Evolutionary conservation across 768 basidiomycete genomes (phyloP), one percentile per base, ranked within the genome.

Genomic region (Mycena vitilis): DNA sequence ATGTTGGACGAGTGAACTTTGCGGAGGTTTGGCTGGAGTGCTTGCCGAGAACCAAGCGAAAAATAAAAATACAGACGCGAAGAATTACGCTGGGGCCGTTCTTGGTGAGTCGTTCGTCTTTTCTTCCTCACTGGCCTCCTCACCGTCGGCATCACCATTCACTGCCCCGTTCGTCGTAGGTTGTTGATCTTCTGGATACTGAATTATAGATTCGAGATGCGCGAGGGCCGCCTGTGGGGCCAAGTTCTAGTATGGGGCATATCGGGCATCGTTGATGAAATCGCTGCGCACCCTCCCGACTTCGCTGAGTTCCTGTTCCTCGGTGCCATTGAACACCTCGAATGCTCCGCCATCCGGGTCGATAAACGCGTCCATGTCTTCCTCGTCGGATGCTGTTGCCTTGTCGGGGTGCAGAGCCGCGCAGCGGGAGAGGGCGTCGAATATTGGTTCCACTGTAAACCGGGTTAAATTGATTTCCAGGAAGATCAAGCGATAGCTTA

Each of bases 251-350:
- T 96, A 96, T 74, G 95, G 95, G 66, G 88, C 83, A 81, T 84
- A 95, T 80, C 95, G 92, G 77, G 80, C 86, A 84, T 90, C 80
- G 83, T 90, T 90, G 81, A 86, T 75, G 79, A 92, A 92, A 92
- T 92, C 87, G 79, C 90, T 93, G 92, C 95, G 93, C 91, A 95
- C 94, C 91, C 93, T 89, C 83, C 95, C 95, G 72, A 91, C 92
- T 82, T 91, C 90, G 78, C 90, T 93, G 71, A 95, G 86, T 79
- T 95, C 93, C 74, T 94, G 83, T 23, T 81, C 85, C 63, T 85
- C 89, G 54, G 85, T 84, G 34, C 90, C 91, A 23, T 80, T 82
- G 73, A 87, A 86, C 4, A 82, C 81, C 5, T 83, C 84, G 76
- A 94, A 91, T 1, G 83, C 81, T 67, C 77, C 76, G 18, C 77